These are phyloP conservation scores for Phialophora verrucosa DNA, from an alignment of 2,329 filamentous ascomycete genomes.

Conservation along the genomic window DNA sequence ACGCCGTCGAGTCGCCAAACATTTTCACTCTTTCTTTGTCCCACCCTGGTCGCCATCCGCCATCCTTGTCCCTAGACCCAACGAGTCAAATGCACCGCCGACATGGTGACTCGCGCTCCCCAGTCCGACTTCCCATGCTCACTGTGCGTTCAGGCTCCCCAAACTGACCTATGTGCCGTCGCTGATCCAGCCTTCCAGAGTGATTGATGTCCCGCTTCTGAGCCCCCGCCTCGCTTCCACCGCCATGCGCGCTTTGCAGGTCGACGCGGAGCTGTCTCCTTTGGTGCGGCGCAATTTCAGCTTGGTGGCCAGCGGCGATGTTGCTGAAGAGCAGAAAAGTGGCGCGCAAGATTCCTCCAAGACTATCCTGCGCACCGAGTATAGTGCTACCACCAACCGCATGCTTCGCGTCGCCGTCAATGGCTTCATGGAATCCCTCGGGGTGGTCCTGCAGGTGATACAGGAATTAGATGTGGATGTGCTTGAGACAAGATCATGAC, in stretches of 20 bases:
- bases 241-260: conserved; percentile 75
- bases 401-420: conserved; percentile 97
- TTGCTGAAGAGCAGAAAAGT: conserved; percentile 27
- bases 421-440: conserved; percentile 90
- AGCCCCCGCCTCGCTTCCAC: conserved; percentile 76
- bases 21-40: neutral
- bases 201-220: conserved; percentile 80
- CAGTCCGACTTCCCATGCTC: conserved; percentile 50
- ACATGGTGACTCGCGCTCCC: conserved; percentile 29
- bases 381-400: conserved; percentile 88
- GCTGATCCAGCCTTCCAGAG: conserved; percentile 54
- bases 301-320: conserved; percentile 50
- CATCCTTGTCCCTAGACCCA: neutral
- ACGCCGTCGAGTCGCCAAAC: neutral
- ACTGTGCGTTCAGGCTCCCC: conserved; percentile 41
- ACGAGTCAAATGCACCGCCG: conserved; percentile 35
- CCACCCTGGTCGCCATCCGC: neutral
- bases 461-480: conserved; percentile 87
- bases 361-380: conserved; percentile 72
- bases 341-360: conserved; percentile 45
- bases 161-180: neutral
- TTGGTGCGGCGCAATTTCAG: conserved; percentile 76
- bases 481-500: conserved; percentile 52
- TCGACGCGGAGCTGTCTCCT: conserved; percentile 87
- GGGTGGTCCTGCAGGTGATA: conserved; percentile 86